Base-by-base conservation (phyloP, 345 rosid species). In the Punica granatum region DNA sequence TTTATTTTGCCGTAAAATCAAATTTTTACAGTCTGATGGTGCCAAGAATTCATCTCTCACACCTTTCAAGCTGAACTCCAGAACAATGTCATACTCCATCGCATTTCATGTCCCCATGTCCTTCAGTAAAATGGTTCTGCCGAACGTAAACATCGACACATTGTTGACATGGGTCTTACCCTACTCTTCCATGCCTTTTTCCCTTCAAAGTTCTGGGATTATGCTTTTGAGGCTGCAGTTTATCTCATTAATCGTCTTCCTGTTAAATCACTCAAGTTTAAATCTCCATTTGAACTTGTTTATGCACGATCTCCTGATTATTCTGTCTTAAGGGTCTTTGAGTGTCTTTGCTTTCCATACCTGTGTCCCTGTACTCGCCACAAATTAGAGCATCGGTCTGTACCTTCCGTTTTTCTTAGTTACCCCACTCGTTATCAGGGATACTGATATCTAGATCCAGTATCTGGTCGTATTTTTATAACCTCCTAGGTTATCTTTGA, bases 81-180 rank as follows among this genome's bases (percentile, higher is more conserved):
- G 1, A 2, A 19, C 4, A 9, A 34, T 33, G 69, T 61, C 5
- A 67, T 67, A 3, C 2, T 53, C 3, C 46, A 49, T 23, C 62
- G 25, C 2, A 19, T 14, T 6, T 49, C 61, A 13, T 67, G 70
- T 35, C 61, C 61, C 9, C 61, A 35, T 4, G 53, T 39, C 0
- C 62, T 44, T 9, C 49, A 67, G 16, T 21, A 67, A 53, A 67
- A 67, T 67, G 70, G 70, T 28, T 18, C 37, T 3, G 63, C 32
- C 0, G 62, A 67, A 33, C 9, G 70, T 0, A 67, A 67, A 14
- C 70, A 67, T 53, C 12, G 61, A 19, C 44, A 67, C n/a, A 49
- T 67, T 32, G 28, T 67, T 11, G 39, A 51, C 9, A 34, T 34
- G 6, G 43, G 43, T 31, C 3, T 44, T 4, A n/a, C 68, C 7